Base-by-base conservation (phyloP, 1,284 basidiomycete genomes). In the Porphyrellus sp. region DNA sequence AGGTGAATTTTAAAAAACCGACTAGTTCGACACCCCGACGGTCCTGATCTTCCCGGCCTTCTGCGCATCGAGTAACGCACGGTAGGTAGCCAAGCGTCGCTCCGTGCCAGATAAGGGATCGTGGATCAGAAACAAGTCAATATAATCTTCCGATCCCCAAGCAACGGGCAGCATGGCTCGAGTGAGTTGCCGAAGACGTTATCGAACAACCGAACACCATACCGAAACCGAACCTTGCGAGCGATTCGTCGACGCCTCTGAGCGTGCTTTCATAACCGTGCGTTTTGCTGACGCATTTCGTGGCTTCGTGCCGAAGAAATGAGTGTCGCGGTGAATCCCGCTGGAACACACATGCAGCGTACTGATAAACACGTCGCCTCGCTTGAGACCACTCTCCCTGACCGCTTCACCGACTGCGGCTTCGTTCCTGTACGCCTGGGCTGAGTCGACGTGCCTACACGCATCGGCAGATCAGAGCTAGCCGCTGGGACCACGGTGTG, bases 21-120 rank as follows among this genome's bases (percentile, higher is more conserved):
- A 86, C 85, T 82, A 92, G 69, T 93, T 93, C 6, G 84, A 87
- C 12, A 93, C 89, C 3, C 90, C 88, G 18, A 92, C 83, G 24
- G 78, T 77, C 58, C 77, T 77, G 41, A 90, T 77, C 63, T 87
- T 86, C 0, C 89, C 89, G 21, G 76, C 79, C 39, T 75, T 70
- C 61, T 82, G 79, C 15, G 75, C 75, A 54, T 85, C 78, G 6
- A 79, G 65, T n/a, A 87, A 69, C 1, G 83, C 84, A 43, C 77
- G 78, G 64, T 84, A 89, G 0, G 86, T 85, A 20, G 73, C 77
- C 46, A 86, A 69, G 8, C 88, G 82, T 39, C 74, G 75, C 51
- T 78, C 72, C 4, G 71, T 74, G 0, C 85, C 85, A n/a, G 80
- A 78, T 8, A 74, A 70, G 1, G 87, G 84, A 58, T 86, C 82